Evolutionary conservation across 176 grass and related monocot genomes (phyloP).

Genomic region (Aegilops bicornis): DNA sequence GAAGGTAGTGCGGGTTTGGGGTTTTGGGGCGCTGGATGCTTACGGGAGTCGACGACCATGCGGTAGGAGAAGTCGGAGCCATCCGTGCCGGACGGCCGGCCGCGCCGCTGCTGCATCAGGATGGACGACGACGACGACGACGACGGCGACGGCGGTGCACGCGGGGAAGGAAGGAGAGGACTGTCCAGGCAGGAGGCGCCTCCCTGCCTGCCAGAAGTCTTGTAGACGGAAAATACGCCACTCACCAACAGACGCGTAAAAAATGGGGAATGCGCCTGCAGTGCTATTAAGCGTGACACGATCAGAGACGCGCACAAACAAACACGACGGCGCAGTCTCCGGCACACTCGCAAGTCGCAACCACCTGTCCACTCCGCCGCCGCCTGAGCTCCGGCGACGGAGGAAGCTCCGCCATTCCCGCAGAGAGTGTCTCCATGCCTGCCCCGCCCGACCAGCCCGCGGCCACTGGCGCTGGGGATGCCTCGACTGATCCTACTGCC

Average conservation of each 20-base stretch:
- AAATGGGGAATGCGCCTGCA: background rate
- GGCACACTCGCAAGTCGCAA: constrained; percentile 9
- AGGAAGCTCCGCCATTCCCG: constrained; percentile 22
- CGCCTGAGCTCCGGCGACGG: constrained; percentile 30
- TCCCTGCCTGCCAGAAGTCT: background rate
- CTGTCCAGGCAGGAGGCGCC: background rate
- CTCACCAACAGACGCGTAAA: background rate
- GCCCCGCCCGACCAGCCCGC: background rate
- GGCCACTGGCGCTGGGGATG: background rate
- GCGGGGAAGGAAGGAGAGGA: background rate
- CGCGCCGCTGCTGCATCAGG: constrained; percentile 54
- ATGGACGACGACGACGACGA: background rate
- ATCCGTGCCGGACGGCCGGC: constrained; percentile 73
- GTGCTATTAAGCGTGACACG: background rate
- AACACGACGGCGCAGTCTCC: constrained; percentile 15
- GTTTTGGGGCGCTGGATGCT: background rate
- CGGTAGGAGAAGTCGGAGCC: constrained; percentile 93
- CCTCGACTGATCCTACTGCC: constrained; percentile 32
- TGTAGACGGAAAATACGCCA: background rate
- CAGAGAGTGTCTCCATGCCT: background rate
- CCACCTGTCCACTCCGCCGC: background rate
- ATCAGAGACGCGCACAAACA: background rate
- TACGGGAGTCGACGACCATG: constrained; percentile 97
- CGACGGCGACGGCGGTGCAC: background rate
- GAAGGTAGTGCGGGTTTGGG: background rate